A percentile compares a stretch with the other conserved stretches of the same genome.
Evolutionary conservation across 768 basidiomycete genomes (phyloP).

Genomic region (Termitomyces sp.): DNA sequence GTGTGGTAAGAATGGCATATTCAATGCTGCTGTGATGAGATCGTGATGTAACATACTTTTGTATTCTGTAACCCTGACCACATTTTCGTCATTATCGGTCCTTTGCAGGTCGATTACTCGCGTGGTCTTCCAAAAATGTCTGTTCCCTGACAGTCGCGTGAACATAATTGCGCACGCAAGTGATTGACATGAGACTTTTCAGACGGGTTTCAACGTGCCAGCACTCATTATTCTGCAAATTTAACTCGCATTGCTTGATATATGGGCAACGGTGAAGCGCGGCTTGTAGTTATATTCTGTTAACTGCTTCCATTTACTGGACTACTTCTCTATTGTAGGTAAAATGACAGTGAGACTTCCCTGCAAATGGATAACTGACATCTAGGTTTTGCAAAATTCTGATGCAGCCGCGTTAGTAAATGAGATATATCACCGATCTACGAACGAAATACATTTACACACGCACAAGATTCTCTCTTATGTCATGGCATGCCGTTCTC

Average conservation of each 20-base stretch:
- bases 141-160: constrained; percentile 4
- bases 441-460: neutral
- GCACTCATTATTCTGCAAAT: neutral
- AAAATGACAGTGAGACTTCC: neutral
- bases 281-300: neutral
- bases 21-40: neutral
- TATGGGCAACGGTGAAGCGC: neutral
- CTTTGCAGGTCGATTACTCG: neutral
- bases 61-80: neutral
- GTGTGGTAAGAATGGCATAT: constrained; percentile 8
- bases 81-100: neutral
- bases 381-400: neutral
- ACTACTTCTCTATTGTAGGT: neutral
- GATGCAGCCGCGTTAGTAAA: neutral
- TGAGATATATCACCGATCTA: neutral
- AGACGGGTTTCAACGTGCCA: neutral
- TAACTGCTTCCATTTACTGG: neutral
- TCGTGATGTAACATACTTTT: neutral
- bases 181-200: neutral
- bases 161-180: neutral
- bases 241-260: neutral
- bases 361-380: neutral
- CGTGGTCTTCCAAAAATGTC: neutral
- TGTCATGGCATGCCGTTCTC: neutral
- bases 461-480: neutral